Evolutionary conservation across 495 filamentous ascomycete species (phyloP).

Genomic region (Cladorrhinum samala): DNA sequence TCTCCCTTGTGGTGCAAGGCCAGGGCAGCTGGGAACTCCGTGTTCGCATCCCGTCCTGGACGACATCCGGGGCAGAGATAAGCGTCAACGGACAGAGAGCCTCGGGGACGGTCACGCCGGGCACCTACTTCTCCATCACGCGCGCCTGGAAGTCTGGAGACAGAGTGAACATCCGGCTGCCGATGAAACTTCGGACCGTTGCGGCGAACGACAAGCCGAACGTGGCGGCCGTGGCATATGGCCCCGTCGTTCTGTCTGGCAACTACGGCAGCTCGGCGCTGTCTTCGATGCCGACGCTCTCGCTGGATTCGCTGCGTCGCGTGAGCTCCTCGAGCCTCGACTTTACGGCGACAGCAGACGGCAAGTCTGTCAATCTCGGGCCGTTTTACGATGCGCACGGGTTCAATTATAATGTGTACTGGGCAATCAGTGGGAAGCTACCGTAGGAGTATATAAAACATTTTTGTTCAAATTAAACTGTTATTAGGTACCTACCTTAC

Average conservation of each 20-base stretch:
- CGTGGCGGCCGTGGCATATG: conserved; percentile 30
- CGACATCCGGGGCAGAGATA: conserved; percentile 20
- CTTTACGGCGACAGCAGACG: conserved; percentile 6
- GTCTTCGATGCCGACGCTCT: conserved; percentile 5
- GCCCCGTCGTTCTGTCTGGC: conserved; percentile 26
- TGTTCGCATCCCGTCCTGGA: conserved; percentile 32
- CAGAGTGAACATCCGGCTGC: conserved; percentile 26
- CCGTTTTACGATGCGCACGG: conserved; percentile 16
- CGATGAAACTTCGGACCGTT: conserved; percentile 25
- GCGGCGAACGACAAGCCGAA: conserved; percentile 29
- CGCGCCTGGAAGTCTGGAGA: conserved; percentile 31
- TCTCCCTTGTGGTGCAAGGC: conserved; percentile 19
- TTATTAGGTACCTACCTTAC: too few relatives aligned
- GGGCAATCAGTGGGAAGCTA: conserved; percentile 6
- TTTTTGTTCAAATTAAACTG: too few relatives aligned
- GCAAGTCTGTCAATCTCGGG: conserved; percentile 10
- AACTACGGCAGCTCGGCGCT: conserved; percentile 22
- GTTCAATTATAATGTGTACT: conserved; percentile 17
- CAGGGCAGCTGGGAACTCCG: conserved; percentile 17
- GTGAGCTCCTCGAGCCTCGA: not conserved
- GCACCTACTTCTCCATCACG: conserved; percentile 23
- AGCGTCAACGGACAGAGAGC: conserved; percentile 24
- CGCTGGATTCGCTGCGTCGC: conserved; percentile 4
- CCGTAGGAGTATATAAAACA: too few relatives aligned
- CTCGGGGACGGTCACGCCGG: conserved; percentile 14